Base-by-base conservation (phyloP, 2,329 filamentous ascomycete species). In the Fusarium buharicum region DNA sequence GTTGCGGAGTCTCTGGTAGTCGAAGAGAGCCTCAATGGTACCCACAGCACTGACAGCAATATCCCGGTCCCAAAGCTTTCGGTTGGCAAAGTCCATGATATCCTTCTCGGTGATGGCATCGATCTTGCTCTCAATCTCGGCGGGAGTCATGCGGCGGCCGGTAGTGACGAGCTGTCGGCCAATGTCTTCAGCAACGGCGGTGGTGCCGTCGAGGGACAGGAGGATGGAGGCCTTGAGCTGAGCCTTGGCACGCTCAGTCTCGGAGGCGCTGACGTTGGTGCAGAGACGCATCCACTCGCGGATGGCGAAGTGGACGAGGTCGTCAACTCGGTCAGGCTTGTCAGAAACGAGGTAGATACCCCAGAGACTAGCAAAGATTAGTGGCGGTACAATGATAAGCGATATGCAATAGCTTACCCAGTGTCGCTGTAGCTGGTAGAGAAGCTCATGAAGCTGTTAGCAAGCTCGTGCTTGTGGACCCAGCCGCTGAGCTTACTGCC, bases 371-470 rank as follows among this genome's bases (percentile, higher is more conserved):
- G 6, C 34, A 28, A 4, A 47, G 16, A 55, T 77, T 68, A 74
- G 72, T 47, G 55, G 62, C 34, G 55, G 5, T n/a, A 24, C 24
- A 27, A n/a, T 14, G 18, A 16, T 16, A 27, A 11, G 8, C 13
- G n/a, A 13, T 7, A 14, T 22, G 11, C 17, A 50, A 47, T 27
- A 30, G 49, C 89, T 80, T 87, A 97, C 93, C 93, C 95, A 77
- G 95, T 99, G 79, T 99, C 95, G 76, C 93, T 98, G 84, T 99
- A 99, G 85, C 92, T 97, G 70, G 95, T 99, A 68, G 93, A 97
- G 84, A 99, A 99, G 84, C 92, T 96, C 96, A 99, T 99, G 86
- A 97, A 99, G 87, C 93, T 97, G 85, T 97, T 99, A 79, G 95
- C 95, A 63, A 99, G 87, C 78, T 93, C 90, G 82, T 98, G 88